A percentile compares a stretch with the other conserved stretches of the same genome.
These are phyloP conservation scores for Cladorrhinum samala DNA, from an alignment of 495 filamentous ascomycete genomes.

Conservation along the genomic window DNA sequence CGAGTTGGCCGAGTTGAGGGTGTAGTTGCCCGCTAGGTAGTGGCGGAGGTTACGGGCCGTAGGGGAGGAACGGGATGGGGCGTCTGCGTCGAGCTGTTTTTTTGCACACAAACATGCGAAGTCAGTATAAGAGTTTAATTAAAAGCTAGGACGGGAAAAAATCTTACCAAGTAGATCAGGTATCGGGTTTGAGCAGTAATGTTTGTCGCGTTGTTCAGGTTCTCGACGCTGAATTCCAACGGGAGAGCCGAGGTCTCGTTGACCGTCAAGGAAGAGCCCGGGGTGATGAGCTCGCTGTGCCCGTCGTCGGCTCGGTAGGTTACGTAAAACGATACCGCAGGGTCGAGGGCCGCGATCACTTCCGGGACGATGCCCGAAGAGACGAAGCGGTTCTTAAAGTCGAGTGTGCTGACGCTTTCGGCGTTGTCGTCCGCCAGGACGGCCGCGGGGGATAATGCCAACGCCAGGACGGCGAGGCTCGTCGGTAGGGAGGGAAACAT, in stretches of 20 bases:
- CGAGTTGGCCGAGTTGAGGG: conserved; percentile 8
- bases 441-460: conserved; percentile 7
- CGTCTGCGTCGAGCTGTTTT: conserved; percentile 19
- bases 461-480: conserved; percentile 3
- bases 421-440: conserved; percentile 16
- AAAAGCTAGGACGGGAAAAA: neutral
- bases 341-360: conserved; percentile 23
- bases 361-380: conserved; percentile 24
- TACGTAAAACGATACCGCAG: conserved; percentile 23
- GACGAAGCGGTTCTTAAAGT: conserved; percentile 21
- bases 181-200: conserved; percentile 16
- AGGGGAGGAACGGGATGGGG: conserved; percentile 16
- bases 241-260: conserved; percentile 12
- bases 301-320: conserved; percentile 15
- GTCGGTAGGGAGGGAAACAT: neutral
- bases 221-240: conserved; percentile 24
- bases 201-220: conserved; percentile 21
- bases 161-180: conserved; percentile 20
- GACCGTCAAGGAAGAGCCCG: conserved; percentile 13
- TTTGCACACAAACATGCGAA: too few species aligned
- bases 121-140: neutral
- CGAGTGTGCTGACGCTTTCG: conserved; percentile 15
- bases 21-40: conserved; percentile 25
- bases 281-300: conserved; percentile 14
- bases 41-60: conserved; percentile 20